Evolutionary conservation across 1,284 basidiomycete genomes (phyloP).

Genomic region (Tilletia horrida): DNA sequence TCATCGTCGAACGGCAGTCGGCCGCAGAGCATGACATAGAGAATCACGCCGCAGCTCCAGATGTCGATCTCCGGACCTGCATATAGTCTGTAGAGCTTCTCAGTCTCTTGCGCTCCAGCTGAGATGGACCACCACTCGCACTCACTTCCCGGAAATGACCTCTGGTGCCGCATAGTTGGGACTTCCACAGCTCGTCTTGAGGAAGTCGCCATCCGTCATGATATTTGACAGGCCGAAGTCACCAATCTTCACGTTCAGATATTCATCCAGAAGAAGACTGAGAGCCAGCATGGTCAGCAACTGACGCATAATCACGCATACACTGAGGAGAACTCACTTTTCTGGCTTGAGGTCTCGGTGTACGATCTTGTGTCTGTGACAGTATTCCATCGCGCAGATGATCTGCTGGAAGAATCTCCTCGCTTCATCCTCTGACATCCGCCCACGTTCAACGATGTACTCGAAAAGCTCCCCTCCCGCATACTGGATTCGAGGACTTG

Average conservation of each 20-base stretch:
- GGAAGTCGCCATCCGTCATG: slow-evolving; percentile 54
- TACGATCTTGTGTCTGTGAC: slow-evolving; percentile 53
- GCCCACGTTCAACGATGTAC: slow-evolving; percentile 53
- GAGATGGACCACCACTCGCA: not conserved
- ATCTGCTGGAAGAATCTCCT: slow-evolving; percentile 54
- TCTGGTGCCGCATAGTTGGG: slow-evolving; percentile 55
- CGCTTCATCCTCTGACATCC: slow-evolving; percentile 51
- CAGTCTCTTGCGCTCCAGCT: not conserved
- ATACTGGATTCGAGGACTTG: slow-evolving; percentile 27
- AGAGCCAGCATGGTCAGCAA: not conserved
- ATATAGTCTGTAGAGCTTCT: slow-evolving; percentile 33
- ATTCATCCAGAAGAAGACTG: slow-evolving; percentile 49
- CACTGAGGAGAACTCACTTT: no score
- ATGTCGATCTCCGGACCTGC: slow-evolving; percentile 54
- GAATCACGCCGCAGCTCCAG: slow-evolving; percentile 54
- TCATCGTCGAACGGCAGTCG: slow-evolving; percentile 54
- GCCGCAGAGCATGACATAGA: slow-evolving; percentile 54
- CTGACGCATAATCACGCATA: no score
- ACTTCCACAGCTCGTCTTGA: slow-evolving; percentile 54
- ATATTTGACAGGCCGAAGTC: slow-evolving; percentile 55
- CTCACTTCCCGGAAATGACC: slow-evolving; percentile 48
- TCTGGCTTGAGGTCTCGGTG: slow-evolving; percentile 53
- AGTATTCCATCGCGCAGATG: slow-evolving; percentile 53
- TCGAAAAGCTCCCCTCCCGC: slow-evolving; percentile 54
- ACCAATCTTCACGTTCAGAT: slow-evolving; percentile 54